Evolutionary conservation across 441 rosid genomes (phyloP), one percentile per base, ranked within the genome.

Genomic region (Pelargonium citronellum): DNA sequence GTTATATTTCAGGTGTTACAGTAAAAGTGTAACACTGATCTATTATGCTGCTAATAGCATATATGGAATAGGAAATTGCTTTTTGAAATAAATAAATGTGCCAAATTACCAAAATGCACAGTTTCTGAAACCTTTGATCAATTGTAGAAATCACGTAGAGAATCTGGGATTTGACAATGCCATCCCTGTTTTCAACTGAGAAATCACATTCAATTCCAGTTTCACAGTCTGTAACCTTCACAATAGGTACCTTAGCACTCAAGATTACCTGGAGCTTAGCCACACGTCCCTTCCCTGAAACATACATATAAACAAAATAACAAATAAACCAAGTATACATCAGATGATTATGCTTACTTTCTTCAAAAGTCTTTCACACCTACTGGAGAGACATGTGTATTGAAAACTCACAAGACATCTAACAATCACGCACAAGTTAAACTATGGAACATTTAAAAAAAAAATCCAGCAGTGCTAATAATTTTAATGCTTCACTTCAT

Each of bases 71-170:
- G 19, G 47, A 57, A 57, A 34, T 34, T 34, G 39, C 39, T 34
- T 34, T 34, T 5, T 34, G 47, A 9, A 68, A 64, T 1, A 58
- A 51, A 46, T 63, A 19, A 72, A 68, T 55, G 51, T 53, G 13
- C 69, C 58, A 20, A 47, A 82, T 80, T 79, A 86, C 89, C 89
- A 86, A 71, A 69, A 82, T 61, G 75, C 86, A 79, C 65, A 86
- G 87, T 74, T 79, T 82, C 74, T 68, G 84, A 78, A 86, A 84
- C 80, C 89, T 79, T 43, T 70, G 85, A 81, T 86, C 89, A 44
- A 86, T 84, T 13, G 72, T 70, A 78, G 89, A 80, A 39, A 86
- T 74, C 3, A 71, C 62, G 12, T 70, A 79, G 69, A 86, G 70
- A 71, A 86, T 77, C 73, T 71, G 75, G 10, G 89, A 82, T 58